phyloP scores from a whole-genome alignment of 2,329 filamentous ascomycete genomes.

The Chaetothyriales sp. region DNA sequence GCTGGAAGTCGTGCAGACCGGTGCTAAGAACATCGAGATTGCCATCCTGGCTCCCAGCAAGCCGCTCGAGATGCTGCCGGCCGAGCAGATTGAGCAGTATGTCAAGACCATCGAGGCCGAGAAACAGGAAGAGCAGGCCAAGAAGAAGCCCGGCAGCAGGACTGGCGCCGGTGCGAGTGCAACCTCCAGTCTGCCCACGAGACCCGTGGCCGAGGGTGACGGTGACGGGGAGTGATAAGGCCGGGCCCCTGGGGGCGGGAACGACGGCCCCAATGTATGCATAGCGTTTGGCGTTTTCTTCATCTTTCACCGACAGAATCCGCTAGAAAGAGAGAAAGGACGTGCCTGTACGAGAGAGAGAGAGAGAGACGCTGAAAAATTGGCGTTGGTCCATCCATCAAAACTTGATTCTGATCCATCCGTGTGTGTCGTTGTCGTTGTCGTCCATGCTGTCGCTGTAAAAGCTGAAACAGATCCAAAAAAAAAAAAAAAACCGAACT shows the following conservation, averaged over 20 bases:
- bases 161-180: constrained; percentile 25
- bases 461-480: neutral
- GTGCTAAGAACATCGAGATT: constrained; percentile 99
- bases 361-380: too few relatives aligned
- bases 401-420: too few relatives aligned
- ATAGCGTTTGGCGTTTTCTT: neutral
- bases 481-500: neutral
- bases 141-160: constrained; percentile 71
- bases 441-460: neutral
- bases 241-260: neutral
- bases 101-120: constrained; percentile 99
- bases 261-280: neutral
- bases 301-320: neutral
- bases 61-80: constrained; percentile 78
- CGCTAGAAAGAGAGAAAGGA: neutral
- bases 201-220: constrained; percentile 31
- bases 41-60: constrained; percentile 93
- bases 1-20: constrained; percentile 93
- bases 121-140: constrained; percentile 96
- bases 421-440: too few relatives aligned
- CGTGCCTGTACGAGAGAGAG: too few relatives aligned
- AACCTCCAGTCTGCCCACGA: constrained; percentile 56
- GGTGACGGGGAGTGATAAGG: constrained; percentile 11
- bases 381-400: too few relatives aligned
- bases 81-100: constrained; percentile 90